phyloP scores from a whole-genome alignment of 306 rosid species.

The Malus domestica region ASM211411v1 NC_041791.1:32956501-32957000 shows the following conservation, averaged over 20 bases:
- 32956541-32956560: slow-evolving; percentile 74
- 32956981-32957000: neutral
- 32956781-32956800: slow-evolving; percentile 5
- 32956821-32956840: slow-evolving; percentile 10
- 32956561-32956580: slow-evolving; percentile 88
- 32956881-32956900: slow-evolving; percentile 65
- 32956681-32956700: slow-evolving; percentile 66
- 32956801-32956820: neutral
- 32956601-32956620: slow-evolving; percentile 63
- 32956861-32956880: slow-evolving; percentile 69
- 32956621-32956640: slow-evolving; percentile 94
- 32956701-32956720: slow-evolving; percentile 70
- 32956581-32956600: slow-evolving; percentile 40
- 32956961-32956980: neutral
- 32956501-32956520: no score
- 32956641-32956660: slow-evolving; percentile 88
- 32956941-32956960: slow-evolving; percentile 11
- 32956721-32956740: slow-evolving; percentile 89
- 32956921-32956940: slow-evolving; percentile 14
- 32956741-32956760: slow-evolving; percentile 28
- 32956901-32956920: neutral
- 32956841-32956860: slow-evolving; percentile 43
- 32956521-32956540: neutral
- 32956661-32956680: slow-evolving; percentile 72
- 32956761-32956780: slow-evolving; percentile 2